These are phyloP conservation scores for Kokia cookei DNA, from an alignment of 441 rosid species.

Conservation along the genomic window DNA sequence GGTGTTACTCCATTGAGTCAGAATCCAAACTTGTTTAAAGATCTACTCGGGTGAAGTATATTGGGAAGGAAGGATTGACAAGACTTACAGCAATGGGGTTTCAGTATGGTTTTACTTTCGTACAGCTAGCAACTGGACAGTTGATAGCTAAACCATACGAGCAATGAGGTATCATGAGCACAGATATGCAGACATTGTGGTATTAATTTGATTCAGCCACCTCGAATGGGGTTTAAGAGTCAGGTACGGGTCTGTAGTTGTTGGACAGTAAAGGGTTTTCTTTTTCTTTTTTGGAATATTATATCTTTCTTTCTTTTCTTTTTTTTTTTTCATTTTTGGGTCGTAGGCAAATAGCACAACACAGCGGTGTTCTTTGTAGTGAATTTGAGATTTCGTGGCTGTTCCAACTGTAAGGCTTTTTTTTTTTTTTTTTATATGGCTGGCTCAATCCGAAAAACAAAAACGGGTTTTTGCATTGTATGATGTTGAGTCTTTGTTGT, in stretches of 20 bases:
- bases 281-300: background rate
- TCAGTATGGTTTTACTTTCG: background rate
- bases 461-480: background rate
- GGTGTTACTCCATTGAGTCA: slow-evolving; percentile 86
- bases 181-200: background rate
- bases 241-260: background rate
- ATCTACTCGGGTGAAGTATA: slow-evolving; percentile 58
- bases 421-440: background rate
- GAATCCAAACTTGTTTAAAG: slow-evolving; percentile 87
- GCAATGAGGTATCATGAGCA: background rate
- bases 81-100: background rate
- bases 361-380: background rate
- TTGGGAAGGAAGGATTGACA: background rate
- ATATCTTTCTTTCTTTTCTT: background rate
- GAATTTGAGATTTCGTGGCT: background rate
- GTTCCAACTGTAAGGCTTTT: background rate
- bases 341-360: background rate
- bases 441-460: background rate
- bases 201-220: background rate
- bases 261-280: background rate
- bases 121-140: background rate
- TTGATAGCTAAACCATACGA: background rate
- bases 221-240: background rate
- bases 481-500: background rate
- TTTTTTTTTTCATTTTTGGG: background rate